Conservation (phyloP, 2,329 filamentous ascomycete genomes). For the Epichloe elymi region DNA sequence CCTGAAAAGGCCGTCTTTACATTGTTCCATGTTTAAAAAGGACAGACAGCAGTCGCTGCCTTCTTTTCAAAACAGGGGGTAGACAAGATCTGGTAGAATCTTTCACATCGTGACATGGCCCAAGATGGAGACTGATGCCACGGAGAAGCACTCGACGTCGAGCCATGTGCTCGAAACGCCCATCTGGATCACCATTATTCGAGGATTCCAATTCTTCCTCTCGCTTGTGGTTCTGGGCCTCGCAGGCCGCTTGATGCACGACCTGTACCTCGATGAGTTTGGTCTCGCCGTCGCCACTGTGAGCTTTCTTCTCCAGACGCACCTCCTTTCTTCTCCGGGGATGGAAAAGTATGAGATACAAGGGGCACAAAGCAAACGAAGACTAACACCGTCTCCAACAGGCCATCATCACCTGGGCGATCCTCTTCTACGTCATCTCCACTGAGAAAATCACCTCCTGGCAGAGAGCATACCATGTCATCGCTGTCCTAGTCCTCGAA, state of each 20-base stretch:
- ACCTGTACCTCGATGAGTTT: conserved; percentile 24
- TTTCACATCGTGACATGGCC: neutral
- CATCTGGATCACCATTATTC: conserved; percentile 28
- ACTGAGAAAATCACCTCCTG: conserved; percentile 25
- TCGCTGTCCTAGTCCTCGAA: conserved; percentile 31
- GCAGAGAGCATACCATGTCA: conserved; percentile 27
- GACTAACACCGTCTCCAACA: conserved; percentile 11
- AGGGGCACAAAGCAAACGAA: neutral
- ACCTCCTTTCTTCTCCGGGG: neutral
- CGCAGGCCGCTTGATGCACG: conserved; percentile 27
- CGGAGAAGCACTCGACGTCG: neutral
- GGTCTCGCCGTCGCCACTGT: conserved; percentile 30
- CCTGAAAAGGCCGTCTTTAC: too few species aligned
- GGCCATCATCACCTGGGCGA: conserved; percentile 33
- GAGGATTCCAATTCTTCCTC: conserved; percentile 27
- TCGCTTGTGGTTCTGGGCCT: conserved; percentile 30
- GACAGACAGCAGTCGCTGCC: too few species aligned
- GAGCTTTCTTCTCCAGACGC: conserved; percentile 10
- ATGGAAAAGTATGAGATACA: neutral
- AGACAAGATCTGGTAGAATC: neutral
- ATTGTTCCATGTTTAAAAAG: too few species aligned
- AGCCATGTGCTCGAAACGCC: conserved; percentile 27
- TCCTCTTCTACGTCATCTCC: conserved; percentile 27
- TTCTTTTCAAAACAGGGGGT: neutral
- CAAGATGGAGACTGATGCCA: neutral